These are phyloP conservation scores for Saccharomyces hybrid DNA, from an alignment of 1,139 yeast species.

Conservation along the genomic window DNA sequence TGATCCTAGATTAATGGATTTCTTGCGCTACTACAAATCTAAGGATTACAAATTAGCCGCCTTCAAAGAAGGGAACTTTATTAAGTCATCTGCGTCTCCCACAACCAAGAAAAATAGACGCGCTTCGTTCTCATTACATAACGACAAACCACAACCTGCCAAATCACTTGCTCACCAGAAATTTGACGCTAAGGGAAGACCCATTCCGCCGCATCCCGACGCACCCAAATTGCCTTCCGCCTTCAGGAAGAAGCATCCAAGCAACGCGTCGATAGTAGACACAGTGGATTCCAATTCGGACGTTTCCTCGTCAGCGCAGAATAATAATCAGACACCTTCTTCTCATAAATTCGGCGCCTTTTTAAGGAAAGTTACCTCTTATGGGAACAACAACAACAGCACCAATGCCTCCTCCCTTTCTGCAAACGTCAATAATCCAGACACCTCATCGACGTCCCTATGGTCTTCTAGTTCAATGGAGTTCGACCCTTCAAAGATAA, in stretches of 20 bases:
- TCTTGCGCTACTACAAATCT: conserved; percentile 43
- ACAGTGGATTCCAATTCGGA: background rate
- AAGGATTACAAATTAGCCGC: conserved; percentile 31
- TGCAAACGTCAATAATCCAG: conserved; percentile 5
- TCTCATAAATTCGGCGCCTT: conserved; percentile 30
- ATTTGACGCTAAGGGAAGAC: conserved; percentile 36
- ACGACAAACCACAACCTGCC: background rate
- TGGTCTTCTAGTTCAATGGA: conserved; percentile 2
- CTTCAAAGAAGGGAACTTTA: conserved; percentile 18
- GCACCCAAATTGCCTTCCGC: conserved; percentile 45
- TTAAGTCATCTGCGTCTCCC: background rate
- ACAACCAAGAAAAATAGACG: background rate
- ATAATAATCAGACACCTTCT: conserved; percentile 10
- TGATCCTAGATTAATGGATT: conserved; percentile 55
- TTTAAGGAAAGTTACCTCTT: conserved; percentile 28
- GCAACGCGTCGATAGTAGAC: background rate
- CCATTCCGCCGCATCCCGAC: conserved; percentile 43
- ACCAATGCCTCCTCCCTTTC: conserved; percentile 1
- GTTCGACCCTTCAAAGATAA: conserved; percentile 15
- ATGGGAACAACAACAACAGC: conserved; percentile 11
- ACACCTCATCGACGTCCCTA: conserved; percentile 6
- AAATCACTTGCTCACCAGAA: conserved; percentile 1
- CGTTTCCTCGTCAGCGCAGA: background rate
- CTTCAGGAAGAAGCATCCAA: conserved; percentile 10
- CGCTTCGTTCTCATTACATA: background rate